phyloP scores from a whole-genome alignment of 2,329 filamentous ascomycete species.

The Cryphonectria naterciae region DNA sequence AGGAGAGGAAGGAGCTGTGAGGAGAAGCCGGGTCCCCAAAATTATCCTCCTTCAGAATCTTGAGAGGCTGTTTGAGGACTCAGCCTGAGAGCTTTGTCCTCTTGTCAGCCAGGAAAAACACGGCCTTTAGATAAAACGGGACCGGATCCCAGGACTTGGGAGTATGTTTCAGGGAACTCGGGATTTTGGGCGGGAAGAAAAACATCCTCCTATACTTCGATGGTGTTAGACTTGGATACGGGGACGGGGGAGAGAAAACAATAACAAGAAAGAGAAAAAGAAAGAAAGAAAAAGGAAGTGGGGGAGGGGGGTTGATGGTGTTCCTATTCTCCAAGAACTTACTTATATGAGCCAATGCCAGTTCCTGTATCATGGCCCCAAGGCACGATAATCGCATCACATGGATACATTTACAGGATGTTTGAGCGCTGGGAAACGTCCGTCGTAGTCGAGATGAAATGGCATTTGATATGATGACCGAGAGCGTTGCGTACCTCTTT shows the following conservation, averaged over 20 bases:
- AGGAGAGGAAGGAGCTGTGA: not conserved
- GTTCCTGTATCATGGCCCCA: not conserved
- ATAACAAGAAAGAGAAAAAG: no score
- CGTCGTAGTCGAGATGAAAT: no score
- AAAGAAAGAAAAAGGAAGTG: not conserved
- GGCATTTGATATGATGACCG: no score
- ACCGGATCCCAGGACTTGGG: not conserved
- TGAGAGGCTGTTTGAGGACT: not conserved
- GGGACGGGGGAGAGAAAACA: not conserved
- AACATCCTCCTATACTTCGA: not conserved
- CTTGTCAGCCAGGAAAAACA: not conserved
- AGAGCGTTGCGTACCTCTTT: no score
- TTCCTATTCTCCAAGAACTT: not conserved
- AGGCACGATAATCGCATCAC: not conserved
- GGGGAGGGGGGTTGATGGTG: not conserved
- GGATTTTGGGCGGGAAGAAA: not conserved
- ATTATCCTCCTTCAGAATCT: not conserved
- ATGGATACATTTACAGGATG: not conserved
- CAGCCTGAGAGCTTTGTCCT: not conserved
- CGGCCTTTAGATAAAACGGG: not conserved
- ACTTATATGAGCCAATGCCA: not conserved
- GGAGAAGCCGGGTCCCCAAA: not conserved
- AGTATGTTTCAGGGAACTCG: not conserved
- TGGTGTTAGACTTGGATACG: not conserved
- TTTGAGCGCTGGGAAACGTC: no score